Evolutionary conservation across 1,139 yeast genomes (phyloP), one percentile per base, ranked within the genome.

Genomic region (Cylindricascospora bacillispora): DNA sequence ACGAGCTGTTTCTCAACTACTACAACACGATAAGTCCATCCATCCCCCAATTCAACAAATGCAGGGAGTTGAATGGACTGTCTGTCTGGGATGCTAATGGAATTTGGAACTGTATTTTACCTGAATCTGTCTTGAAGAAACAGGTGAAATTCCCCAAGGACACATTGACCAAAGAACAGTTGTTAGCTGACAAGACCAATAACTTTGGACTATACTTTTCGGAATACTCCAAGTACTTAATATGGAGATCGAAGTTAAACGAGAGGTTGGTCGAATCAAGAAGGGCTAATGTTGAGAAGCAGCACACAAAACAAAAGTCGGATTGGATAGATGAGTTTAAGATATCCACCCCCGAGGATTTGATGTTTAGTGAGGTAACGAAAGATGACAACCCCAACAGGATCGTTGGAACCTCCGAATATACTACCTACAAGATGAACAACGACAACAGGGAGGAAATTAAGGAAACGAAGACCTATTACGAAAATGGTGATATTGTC

Each of bases 101-200:
- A 0, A 67, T 73, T 52, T 85, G 95, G 95, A 67, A 85, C 46
- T 85, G 95, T 55, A 59, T 85, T 32, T 79, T 85, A 56, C 93
- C 93, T 17, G 63, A 65, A 35, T 51, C 65, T 13, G 61, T 57
- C 21, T 62, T 73, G 13, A 52, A 32, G 7, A 35, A 31, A 27
- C 7, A 51, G 50, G 19, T 22, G 40, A 30, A 28, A 28, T 10
- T 22, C 21, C 5, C 62, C 7, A 18, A 18, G 21, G 10, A 18
- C 21, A 10, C 65, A 12, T 43, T 74, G 39, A 63, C 75, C 24
- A 70, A 63, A 38, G 83, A 76, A 36, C 65, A 62, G 30, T 60
- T 65, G 2, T 59, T 56, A 29, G 35, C 39, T 7, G 70, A 64
- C 36, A 24, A 29, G 1, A 39, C 43, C 2, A 60, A 65, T 39